Base-by-base conservation (phyloP, 257 asterid species). In the Cynanchum wilfordii region DNA sequence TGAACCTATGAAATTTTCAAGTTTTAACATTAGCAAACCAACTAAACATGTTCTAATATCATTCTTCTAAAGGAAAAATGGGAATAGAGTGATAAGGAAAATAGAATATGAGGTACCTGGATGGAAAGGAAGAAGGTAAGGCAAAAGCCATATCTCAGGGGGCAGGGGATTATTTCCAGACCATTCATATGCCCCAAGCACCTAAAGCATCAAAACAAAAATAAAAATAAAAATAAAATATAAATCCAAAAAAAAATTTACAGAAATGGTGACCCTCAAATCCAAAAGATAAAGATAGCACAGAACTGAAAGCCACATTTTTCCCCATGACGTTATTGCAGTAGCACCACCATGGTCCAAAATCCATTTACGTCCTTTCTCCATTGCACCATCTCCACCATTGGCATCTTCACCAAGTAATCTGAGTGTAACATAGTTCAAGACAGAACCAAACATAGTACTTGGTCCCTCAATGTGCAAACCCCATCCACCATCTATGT, bases 91-190 rank as follows among this genome's bases (percentile, higher is more conserved):
- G 19, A 24, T 25, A 56, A n/a, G 29, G 52, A 66, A 67, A 54
- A 52, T 44, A 29, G 44, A 7, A 42, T 42, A 65, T 5, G 58
- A 68, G 47, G 85, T 78, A 95, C 99, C 99, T 84, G 99, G 99
- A 86, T 95, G 99, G 74, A 95, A 25, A 42, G 99, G 99, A 78
- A 95, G 82, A 56, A 79, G 25, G 78, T 92, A 92, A 5, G 98
- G 98, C 76, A 90, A 85, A 85, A 90, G 86, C 99, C 99, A 95
- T 59, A 87, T 92, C 87, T 95, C 99, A 51, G 99, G 99, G 45
- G 99, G 99, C 81, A 95, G 79, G 33, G 99, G 99, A 86, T 95
- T 95, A 83, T 95, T 95, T 76, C 99, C 99, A 76, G 96, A 87
- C 99, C 99, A 95, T 75, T 92, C 99, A 82, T 84, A 95, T 73